Base-by-base conservation (phyloP, 257 asterid species). In the Nicotiana knightiana region DNA sequence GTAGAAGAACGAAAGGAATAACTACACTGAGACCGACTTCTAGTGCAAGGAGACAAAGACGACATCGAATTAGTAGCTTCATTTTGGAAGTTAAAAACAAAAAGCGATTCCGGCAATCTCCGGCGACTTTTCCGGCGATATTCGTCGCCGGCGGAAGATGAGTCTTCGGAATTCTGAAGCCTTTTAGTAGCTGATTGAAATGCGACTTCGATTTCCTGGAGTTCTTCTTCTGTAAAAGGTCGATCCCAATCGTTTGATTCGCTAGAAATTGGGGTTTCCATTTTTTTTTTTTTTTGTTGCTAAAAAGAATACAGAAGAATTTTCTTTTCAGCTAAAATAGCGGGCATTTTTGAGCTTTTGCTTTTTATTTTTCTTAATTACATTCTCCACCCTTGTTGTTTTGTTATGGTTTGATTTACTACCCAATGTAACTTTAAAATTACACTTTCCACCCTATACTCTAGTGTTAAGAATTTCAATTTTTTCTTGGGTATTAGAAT, bases 61-160 rank as follows among this genome's bases (percentile, higher is more conserved):
- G 51, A 77, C 1, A 9, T 43, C 12, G 86, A 80, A 64, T 80
- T 76, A 58, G 88, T 53, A 5, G 26, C 28, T 53, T 75, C 66
- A 43, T 53, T 85, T 70, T 85, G 87, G 76, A 85, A 85, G 16
- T 83, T 88, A 84, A 81, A 89, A 65, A 24, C 64, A 84, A 91
- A 91, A n/a, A 95, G 91, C 2, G 98, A 92, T 33, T 86, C 91
- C 15, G 98, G 99, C 87, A 95, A 87, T 65, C 91, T 91, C 55
- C 97, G 97, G 84, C 93, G 92, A 54, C 37, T 59, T 65, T 73
- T 83, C 71, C 87, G 88, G 35, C 85, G 84, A 8, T 82, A 82
- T 15, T 53, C 84, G 16, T 15, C 77, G 33, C 2, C 48, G 13
- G 26, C 54, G 12, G 51, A 43, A 0, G 51, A 43, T 12, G 10